These are phyloP conservation scores for Rhizophagus clarus DNA, from an alignment of 192 early-diverging fungal genomes.

Conservation along the genomic window DNA sequence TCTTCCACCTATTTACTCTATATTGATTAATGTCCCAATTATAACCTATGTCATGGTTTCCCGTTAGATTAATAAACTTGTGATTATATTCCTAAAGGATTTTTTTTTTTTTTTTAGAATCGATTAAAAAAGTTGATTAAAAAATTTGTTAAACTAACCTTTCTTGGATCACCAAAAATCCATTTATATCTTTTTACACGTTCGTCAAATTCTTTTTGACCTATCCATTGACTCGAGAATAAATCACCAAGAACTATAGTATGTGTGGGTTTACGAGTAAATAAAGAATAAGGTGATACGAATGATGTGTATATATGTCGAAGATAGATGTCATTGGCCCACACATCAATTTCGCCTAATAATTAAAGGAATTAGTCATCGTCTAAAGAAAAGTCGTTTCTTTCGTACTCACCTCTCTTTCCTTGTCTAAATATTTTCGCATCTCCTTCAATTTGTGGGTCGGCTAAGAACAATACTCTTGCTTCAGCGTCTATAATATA, in stretches of 20 bases:
- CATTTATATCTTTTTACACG: constrained; percentile 58
- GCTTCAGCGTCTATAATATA: background rate
- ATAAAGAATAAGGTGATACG: constrained; percentile 39
- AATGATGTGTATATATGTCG: constrained; percentile 59
- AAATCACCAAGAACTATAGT: constrained; percentile 64
- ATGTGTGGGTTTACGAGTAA: constrained; percentile 50
- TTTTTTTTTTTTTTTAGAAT: too few relatives aligned
- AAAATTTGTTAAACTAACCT: constrained; percentile 31
- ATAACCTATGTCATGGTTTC: constrained; percentile 73
- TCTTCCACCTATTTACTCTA: constrained; percentile 53
- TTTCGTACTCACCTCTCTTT: constrained; percentile 41
- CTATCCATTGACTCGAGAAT: constrained; percentile 69
- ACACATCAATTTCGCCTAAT: constrained; percentile 49
- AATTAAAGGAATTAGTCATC: background rate
- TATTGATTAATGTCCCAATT: constrained; percentile 54
- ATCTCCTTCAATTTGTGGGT: constrained; percentile 72
- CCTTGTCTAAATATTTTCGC: constrained; percentile 60
- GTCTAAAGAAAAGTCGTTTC: background rate
- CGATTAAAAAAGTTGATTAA: too few relatives aligned
- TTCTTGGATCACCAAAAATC: constrained; percentile 50
- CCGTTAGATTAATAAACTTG: constrained; percentile 54
- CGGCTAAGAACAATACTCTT: constrained; percentile 62
- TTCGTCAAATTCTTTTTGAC: constrained; percentile 52
- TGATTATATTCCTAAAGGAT: constrained; percentile 26
- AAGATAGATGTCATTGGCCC: constrained; percentile 62